Conservation (phyloP, 805 yeast species). For the Lipomyces yamanashiensis region DNA sequence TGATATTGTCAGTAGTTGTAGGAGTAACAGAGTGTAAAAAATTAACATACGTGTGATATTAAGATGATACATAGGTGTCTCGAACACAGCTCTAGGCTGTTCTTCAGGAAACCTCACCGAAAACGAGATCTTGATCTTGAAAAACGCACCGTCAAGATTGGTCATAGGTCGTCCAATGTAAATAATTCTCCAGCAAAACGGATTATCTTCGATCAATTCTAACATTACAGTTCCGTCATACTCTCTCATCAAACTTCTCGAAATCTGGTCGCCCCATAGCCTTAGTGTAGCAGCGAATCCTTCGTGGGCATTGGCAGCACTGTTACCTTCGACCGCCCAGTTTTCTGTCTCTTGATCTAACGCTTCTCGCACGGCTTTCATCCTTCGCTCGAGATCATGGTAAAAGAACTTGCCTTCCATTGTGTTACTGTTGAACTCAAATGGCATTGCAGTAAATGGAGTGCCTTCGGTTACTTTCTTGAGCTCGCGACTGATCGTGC, state of each 20-base stretch:
- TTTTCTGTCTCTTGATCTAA: slow-evolving; percentile 19
- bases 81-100: slow-evolving; percentile 24
- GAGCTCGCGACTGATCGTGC: slow-evolving; percentile 3
- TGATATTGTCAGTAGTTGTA: background rate
- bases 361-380: slow-evolving; percentile 7
- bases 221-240: slow-evolving; percentile 24
- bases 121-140: slow-evolving; percentile 10
- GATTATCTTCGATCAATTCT: slow-evolving; percentile 22
- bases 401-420: slow-evolving; percentile 21
- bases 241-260: background rate
- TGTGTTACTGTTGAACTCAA: slow-evolving; percentile 13
- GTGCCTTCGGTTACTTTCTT: background rate
- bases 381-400: slow-evolving; percentile 14
- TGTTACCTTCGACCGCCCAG: slow-evolving; percentile 23
- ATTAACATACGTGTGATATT: slow-evolving; percentile 20
- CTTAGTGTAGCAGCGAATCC: slow-evolving; percentile 16
- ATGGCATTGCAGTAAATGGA: slow-evolving; percentile 15
- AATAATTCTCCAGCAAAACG: slow-evolving; percentile 23
- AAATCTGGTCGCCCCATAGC: background rate
- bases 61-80: slow-evolving; percentile 27
- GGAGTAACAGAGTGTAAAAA: background rate
- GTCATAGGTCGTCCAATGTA: slow-evolving; percentile 27
- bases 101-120: slow-evolving; percentile 22
- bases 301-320: background rate
- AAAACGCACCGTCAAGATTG: slow-evolving; percentile 23